Percentiles rank a stretch among this genome's conserved stretches.
phyloP scores from a whole-genome alignment of 768 basidiomycete genomes.

The Boletus vermiculosoides region DNA sequence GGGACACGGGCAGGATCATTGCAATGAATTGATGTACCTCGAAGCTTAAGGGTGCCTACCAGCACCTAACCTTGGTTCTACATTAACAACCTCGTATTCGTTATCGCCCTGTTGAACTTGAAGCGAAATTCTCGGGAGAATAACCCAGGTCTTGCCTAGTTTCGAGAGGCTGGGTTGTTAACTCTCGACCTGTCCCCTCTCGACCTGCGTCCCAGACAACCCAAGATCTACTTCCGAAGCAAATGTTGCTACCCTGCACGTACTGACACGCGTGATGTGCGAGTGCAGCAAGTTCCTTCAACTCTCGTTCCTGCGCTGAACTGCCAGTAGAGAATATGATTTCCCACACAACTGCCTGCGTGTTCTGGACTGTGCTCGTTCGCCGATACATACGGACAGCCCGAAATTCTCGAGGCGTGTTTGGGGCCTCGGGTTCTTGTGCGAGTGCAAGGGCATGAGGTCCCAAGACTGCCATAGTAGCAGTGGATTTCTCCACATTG shows the following conservation, averaged over 20 bases:
- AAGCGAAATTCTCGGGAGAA: neutral
- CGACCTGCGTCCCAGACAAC: constrained; percentile 21
- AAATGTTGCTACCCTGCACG: neutral
- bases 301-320: constrained; percentile 10
- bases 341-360: constrained; percentile 2
- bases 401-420: constrained; percentile 1
- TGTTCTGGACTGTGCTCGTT: neutral
- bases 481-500: constrained; percentile 11
- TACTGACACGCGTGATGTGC: neutral
- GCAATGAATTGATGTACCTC: neutral
- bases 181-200: neutral
- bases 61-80: neutral
- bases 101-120: too few relatives aligned
- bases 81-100: neutral
- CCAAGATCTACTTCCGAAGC: constrained; percentile 17
- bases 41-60: neutral
- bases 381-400: constrained; percentile 20
- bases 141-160: neutral
- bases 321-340: constrained; percentile 16
- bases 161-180: neutral
- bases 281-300: constrained; percentile 15
- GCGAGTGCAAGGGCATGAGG: constrained; percentile 25
- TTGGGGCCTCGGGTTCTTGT: constrained; percentile 3
- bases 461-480: constrained; percentile 26
- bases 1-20: neutral